phyloP scores from a whole-genome alignment of 441 rosid species.

The Heliophila coronopifolia region DNA sequence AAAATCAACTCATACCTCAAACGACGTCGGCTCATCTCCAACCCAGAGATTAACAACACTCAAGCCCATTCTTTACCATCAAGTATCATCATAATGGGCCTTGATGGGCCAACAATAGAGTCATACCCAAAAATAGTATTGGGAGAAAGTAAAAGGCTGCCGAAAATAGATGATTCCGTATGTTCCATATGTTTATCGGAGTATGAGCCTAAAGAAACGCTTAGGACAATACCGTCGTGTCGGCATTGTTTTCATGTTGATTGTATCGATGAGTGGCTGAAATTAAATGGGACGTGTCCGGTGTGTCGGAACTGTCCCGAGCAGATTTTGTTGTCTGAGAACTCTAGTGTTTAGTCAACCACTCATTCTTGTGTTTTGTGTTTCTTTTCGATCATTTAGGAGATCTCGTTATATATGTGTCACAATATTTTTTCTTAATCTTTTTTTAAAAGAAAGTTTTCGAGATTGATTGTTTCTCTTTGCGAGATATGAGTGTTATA shows the following conservation, averaged over 20 bases:
- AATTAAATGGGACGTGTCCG: conserved; percentile 54
- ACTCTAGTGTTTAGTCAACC: too few species aligned
- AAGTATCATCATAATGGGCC: conserved; percentile 18
- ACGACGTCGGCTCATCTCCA: conserved; percentile 24
- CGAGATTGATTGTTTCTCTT: too few species aligned
- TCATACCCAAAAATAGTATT: conserved; percentile 55
- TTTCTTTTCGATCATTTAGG: too few species aligned
- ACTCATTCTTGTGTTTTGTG: too few species aligned
- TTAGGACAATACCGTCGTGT: conserved; percentile 55
- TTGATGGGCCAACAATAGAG: conserved; percentile 46
- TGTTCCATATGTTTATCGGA: conserved; percentile 62
- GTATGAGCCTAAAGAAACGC: conserved; percentile 53
- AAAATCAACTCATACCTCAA: conserved; percentile 27
- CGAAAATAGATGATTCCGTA: conserved; percentile 48
- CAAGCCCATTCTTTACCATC: conserved; percentile 19
- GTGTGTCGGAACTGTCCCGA: conserved; percentile 50
- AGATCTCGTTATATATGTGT: too few species aligned
- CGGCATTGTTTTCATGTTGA: conserved; percentile 63
- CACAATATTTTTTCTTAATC: too few species aligned
- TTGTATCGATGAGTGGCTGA: conserved; percentile 67
- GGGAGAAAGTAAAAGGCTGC: conserved; percentile 58
- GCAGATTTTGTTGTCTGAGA: background rate
- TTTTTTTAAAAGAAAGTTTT: too few species aligned
- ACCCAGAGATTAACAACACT: conserved; percentile 16
- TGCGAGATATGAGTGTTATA: too few species aligned